Percentiles rank a stretch among this genome's conserved stretches.
Evolutionary conservation across 2,329 filamentous ascomycete genomes (phyloP).

Genomic region (Zymoseptoria pseudotritici): DNA sequence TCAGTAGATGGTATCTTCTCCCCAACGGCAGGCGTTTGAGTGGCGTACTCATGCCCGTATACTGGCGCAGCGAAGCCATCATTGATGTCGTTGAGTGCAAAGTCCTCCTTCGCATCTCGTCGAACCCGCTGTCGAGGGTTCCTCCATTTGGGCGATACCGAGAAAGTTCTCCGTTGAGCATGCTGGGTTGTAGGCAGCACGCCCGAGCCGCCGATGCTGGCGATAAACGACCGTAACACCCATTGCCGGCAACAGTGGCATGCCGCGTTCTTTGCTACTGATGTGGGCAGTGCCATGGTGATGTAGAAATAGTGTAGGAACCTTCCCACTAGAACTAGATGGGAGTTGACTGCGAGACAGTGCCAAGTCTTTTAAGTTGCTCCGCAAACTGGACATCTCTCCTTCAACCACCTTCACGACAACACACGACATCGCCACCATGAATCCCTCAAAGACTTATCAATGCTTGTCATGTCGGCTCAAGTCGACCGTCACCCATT

Average conservation of each 20-base stretch:
- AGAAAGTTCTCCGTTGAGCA: slow-evolving; percentile 18
- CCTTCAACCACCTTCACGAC: slow-evolving; percentile 1
- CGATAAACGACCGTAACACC: slow-evolving; percentile 25
- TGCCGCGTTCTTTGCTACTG: slow-evolving; percentile 8
- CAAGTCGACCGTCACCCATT: slow-evolving; percentile 12
- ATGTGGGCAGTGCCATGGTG: slow-evolving; percentile 13
- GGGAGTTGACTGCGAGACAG: not conserved
- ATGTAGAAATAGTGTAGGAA: not conserved
- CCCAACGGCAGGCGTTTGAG: not conserved
- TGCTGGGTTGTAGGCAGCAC: slow-evolving; percentile 4
- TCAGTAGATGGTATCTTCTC: not conserved
- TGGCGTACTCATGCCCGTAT: not conserved
- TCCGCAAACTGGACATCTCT: no score
- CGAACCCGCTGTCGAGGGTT: slow-evolving; percentile 17
- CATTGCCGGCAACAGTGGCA: slow-evolving; percentile 22
- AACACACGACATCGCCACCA: slow-evolving; percentile 6
- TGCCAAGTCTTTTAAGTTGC: no score
- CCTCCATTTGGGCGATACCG: slow-evolving; percentile 7
- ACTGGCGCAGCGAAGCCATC: not conserved
- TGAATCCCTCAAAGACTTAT: slow-evolving; percentile 23
- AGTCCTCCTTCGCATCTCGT: slow-evolving; percentile 12
- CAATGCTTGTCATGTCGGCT: slow-evolving; percentile 29
- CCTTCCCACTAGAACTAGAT: not conserved
- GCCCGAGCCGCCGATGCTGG: slow-evolving; percentile 19
- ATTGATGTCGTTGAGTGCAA: slow-evolving; percentile 19